Evolutionary conservation across 345 rosid genomes (phyloP).

Genomic region (Hevea brasiliensis): DNA sequence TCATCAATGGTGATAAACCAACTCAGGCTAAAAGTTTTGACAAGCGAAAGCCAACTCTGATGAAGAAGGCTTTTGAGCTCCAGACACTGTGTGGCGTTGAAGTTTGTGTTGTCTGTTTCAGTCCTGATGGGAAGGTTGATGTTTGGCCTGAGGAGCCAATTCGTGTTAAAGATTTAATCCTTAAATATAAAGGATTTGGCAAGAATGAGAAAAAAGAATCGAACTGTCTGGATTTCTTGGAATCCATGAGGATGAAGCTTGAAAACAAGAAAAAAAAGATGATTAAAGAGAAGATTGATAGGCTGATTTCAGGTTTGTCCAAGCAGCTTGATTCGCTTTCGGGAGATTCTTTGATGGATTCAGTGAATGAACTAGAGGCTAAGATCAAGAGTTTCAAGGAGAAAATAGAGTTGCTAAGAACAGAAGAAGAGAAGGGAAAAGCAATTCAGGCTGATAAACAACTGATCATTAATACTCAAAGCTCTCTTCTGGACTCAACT

Average conservation of each 20-base stretch:
- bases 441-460: neutral
- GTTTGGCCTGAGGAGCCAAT: neutral
- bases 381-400: neutral
- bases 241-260: neutral
- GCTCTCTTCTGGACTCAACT: too few relatives aligned
- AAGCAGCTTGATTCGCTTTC: neutral
- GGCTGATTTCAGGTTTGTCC: neutral
- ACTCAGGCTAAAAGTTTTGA: neutral
- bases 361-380: neutral
- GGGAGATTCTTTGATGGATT: neutral
- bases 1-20: neutral
- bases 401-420: neutral
- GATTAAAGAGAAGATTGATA: neutral
- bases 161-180: neutral
- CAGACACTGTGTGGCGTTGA: neutral
- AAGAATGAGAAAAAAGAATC: neutral
- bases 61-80: neutral
- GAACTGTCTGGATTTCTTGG: neutral
- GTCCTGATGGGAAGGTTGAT: neutral
- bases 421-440: neutral
- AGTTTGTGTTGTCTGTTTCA: neutral
- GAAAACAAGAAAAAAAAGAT: neutral
- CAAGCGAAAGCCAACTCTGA: neutral
- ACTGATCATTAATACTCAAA: neutral
- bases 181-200: neutral